A percentile compares a stretch with the other conserved stretches of the same genome.
phyloP scores from a whole-genome alignment of 805 yeast genomes.

The Kurtzmaniella fragi region DNA sequence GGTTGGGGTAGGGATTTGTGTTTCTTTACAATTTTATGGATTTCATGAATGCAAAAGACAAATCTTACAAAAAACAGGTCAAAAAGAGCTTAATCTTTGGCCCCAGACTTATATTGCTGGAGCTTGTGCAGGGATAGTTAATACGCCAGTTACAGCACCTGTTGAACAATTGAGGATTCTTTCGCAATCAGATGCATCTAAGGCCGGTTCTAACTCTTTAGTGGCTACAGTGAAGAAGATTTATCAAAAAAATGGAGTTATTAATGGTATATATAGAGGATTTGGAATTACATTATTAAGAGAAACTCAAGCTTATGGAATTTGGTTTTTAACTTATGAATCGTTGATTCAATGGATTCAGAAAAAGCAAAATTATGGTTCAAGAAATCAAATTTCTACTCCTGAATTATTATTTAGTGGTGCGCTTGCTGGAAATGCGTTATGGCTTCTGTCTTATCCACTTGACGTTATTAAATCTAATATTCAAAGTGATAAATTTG shows the following conservation, averaged over 20 bases:
- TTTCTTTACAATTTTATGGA: constrained; percentile 64
- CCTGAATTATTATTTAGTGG: constrained; percentile 54
- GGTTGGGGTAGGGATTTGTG: constrained; percentile 54
- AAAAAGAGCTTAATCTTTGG: constrained; percentile 38
- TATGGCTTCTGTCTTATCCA: constrained; percentile 57
- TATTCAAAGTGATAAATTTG: constrained; percentile 51
- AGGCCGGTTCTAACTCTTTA: constrained; percentile 14
- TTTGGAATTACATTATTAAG: constrained; percentile 47
- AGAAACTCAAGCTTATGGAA: constrained; percentile 71
- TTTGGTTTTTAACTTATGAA: constrained; percentile 69
- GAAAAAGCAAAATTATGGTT: constrained; percentile 25
- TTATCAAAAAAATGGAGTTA: constrained; percentile 35
- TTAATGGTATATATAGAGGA: constrained; percentile 52
- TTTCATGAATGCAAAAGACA: constrained; percentile 67
- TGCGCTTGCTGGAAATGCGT: constrained; percentile 63
- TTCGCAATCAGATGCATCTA: constrained; percentile 44
- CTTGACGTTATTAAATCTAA: constrained; percentile 48
- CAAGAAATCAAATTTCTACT: constrained; percentile 47
- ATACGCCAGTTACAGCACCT: constrained; percentile 57
- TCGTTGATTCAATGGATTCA: constrained; percentile 41
- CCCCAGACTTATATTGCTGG: constrained; percentile 60
- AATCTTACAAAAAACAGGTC: constrained; percentile 26
- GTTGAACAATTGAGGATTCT: constrained; percentile 64
- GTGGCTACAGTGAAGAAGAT: constrained; percentile 39
- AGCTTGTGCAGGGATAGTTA: constrained; percentile 62